phyloP scores from a whole-genome alignment of 139 green algal species.

The Spirogloea muscicola region DNA sequence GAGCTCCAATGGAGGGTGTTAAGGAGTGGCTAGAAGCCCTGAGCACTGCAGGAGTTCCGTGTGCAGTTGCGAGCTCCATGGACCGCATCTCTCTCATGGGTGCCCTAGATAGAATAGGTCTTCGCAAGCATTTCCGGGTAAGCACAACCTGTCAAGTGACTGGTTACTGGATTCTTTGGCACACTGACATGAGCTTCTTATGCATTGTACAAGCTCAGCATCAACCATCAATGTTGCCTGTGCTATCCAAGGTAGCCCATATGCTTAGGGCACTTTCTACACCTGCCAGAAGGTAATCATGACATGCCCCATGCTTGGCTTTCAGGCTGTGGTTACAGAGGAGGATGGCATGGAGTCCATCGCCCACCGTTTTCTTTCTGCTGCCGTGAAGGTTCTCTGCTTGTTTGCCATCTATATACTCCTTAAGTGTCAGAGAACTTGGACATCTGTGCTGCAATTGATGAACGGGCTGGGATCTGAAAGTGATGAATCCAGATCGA shows the following conservation, averaged over 20 bases:
- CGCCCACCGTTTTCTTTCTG: conserved; percentile 68
- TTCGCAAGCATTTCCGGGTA: conserved; percentile 36
- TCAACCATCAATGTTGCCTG: too few species aligned
- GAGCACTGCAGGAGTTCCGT: conserved; percentile 38
- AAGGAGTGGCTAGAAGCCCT: conserved; percentile 47
- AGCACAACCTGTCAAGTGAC: too few species aligned
- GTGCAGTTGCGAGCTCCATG: conserved; percentile 30
- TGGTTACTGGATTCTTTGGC: too few species aligned
- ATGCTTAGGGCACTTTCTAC: background rate
- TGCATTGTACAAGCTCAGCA: too few species aligned
- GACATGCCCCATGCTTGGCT: background rate
- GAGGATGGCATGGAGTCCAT: conserved; percentile 84
- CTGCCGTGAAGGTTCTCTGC: conserved; percentile 76
- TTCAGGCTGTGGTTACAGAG: conserved; percentile 54
- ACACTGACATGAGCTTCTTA: too few species aligned
- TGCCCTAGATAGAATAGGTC: conserved; percentile 38
- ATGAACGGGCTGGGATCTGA: too few species aligned
- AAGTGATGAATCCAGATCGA: too few species aligned
- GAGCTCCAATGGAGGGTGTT: conserved; percentile 23
- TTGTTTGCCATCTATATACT: too few species aligned
- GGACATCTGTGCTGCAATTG: too few species aligned
- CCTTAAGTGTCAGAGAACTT: too few species aligned
- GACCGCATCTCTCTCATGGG: conserved; percentile 21
- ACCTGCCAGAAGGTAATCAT: background rate
- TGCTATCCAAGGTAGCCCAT: too few species aligned